These are phyloP conservation scores for Podosphaera aphanis DNA, from an alignment of 2,329 filamentous ascomycete species.

Conservation along the genomic window DNA sequence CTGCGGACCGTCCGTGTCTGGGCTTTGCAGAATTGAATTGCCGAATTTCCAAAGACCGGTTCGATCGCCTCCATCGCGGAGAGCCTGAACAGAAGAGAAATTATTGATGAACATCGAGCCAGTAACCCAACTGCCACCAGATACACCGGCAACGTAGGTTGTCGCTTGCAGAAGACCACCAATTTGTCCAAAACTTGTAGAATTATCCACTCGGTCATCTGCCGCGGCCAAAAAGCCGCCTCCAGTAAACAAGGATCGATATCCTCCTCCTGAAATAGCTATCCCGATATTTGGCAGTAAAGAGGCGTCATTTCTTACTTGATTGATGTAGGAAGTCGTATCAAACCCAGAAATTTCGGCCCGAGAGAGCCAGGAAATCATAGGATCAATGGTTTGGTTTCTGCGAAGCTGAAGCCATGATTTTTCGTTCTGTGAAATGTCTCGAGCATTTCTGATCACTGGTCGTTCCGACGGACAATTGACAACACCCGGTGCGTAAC, in stretches of 20 bases:
- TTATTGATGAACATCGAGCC: slow-evolving; percentile 61
- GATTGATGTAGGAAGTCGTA: slow-evolving; percentile 46
- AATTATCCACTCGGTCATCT: slow-evolving; percentile 43
- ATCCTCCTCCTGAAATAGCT: slow-evolving; percentile 64
- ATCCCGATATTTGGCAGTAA: slow-evolving; percentile 47
- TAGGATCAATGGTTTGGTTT: slow-evolving; percentile 48
- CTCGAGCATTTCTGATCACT: slow-evolving; percentile 36
- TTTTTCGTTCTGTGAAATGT: slow-evolving; percentile 44
- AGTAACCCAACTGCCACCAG: slow-evolving; percentile 65
- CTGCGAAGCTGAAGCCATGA: slow-evolving; percentile 52
- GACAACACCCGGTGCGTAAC: slow-evolving; percentile 47
- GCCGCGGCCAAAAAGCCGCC: slow-evolving; percentile 61
- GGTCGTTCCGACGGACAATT: slow-evolving; percentile 49
- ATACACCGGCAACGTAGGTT: slow-evolving; percentile 62
- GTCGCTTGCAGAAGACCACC: slow-evolving; percentile 60
- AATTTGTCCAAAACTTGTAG: slow-evolving; percentile 40
- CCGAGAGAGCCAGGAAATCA: slow-evolving; percentile 48
- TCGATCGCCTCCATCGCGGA: slow-evolving; percentile 24
- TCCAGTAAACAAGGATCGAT: slow-evolving; percentile 65
- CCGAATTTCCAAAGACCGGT: slow-evolving; percentile 35
- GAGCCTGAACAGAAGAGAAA: slow-evolving; percentile 42
- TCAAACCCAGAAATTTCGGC: slow-evolving; percentile 60
- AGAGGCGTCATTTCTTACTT: slow-evolving; percentile 28
- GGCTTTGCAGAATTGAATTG: slow-evolving; percentile 37
- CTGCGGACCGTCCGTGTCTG: slow-evolving; percentile 24